A percentile compares a stretch with the other conserved stretches of the same genome.
These are phyloP conservation scores for Phyllosticta citriasiana DNA, from an alignment of 2,329 filamentous ascomycete genomes.

Conservation along the genomic window DNA sequence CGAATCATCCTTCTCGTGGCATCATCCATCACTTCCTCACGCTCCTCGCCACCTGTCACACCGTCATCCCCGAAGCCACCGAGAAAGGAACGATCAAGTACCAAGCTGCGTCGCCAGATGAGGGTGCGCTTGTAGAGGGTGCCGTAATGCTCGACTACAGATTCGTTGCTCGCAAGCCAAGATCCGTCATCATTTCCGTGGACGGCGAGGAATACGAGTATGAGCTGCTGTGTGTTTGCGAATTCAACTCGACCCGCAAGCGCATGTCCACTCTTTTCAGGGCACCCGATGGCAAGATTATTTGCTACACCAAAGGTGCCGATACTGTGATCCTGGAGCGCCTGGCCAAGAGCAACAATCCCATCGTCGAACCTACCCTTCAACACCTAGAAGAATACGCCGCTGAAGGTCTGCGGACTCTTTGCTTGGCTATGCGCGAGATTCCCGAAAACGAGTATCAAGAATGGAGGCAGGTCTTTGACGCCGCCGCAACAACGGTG, in stretches of 20 bases:
- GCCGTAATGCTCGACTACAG: conserved; percentile 77
- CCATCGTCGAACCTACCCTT: conserved; percentile 79
- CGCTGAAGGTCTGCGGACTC: conserved; percentile 84
- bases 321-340: conserved; percentile 96
- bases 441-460: conserved; percentile 80
- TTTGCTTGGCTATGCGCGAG: conserved; percentile 92
- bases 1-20: conserved; percentile 47
- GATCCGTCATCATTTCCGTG: conserved; percentile 73
- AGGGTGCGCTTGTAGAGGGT: conserved; percentile 91
- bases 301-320: conserved; percentile 91
- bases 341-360: conserved; percentile 64
- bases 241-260: conserved; percentile 97
- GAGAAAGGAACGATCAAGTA: conserved; percentile 86
- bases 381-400: conserved; percentile 98
- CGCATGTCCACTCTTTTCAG: conserved; percentile 97
- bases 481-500: conserved; percentile 80
- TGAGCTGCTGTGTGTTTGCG: conserved; percentile 89
- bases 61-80: conserved; percentile 84
- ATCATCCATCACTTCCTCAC: conserved; percentile 76
- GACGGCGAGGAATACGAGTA: conserved; percentile 68
- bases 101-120: conserved; percentile 93
- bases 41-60: conserved; percentile 84
- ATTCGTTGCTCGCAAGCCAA: conserved; percentile 83
- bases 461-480: conserved; percentile 79
- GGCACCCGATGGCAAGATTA: conserved; percentile 89